Evolutionary conservation across 164 flowering plant species (phyloP), one percentile per base, ranked within the genome.

Genomic region (Liquidambar formosana): DNA sequence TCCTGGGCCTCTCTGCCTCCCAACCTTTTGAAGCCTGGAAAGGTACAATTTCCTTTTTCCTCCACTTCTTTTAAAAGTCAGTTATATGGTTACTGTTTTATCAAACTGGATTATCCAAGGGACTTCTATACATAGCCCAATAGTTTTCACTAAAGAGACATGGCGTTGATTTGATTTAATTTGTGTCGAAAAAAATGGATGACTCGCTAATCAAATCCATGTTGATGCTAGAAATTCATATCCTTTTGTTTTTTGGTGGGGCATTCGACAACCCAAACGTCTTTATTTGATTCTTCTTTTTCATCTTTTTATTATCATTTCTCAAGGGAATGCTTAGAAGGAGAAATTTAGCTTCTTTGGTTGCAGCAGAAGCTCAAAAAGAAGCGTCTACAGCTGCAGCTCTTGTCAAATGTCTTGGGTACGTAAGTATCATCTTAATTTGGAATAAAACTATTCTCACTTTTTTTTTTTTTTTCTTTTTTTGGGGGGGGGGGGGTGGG

Each of bases 321-420:
- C 52, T 45, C 67, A 64, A 90, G 98, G 93, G 79, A 67, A 77
- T 91, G 75, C 76, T 90, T 49, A 89, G 84, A 63, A 84, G 92
- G 81, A 84, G 85, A 80, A 78, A 84, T 68, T 67, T 93, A 69
- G 97, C 98, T 77, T 80, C 93, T 75, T 45, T 81, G 73, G 87
- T 91, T 48, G 97, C 90, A 72, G 82, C 81, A 56, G 91, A 89
- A 81, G 98, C 99, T 75, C 93, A 93, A 59, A 85, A 82, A 70
- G 98, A 95, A 77, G 96, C 97, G 73, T 71, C 80, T 4, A 43
- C 72, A 28, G 88, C 97, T 68, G 81, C 92, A 74, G 66, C 75
- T 70, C 87, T 95, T 65, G 81, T 86, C 72, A 91, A 79, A 67
- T 88, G 90, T 77, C 83, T 94, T 8, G 73, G 92, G 98, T 82